Percentiles rank a stretch among this genome's conserved stretches.
These are phyloP conservation scores for Syncephalastrum monosporum DNA, from an alignment of 371 early-diverging fungal genomes.

Conservation along the genomic window DNA sequence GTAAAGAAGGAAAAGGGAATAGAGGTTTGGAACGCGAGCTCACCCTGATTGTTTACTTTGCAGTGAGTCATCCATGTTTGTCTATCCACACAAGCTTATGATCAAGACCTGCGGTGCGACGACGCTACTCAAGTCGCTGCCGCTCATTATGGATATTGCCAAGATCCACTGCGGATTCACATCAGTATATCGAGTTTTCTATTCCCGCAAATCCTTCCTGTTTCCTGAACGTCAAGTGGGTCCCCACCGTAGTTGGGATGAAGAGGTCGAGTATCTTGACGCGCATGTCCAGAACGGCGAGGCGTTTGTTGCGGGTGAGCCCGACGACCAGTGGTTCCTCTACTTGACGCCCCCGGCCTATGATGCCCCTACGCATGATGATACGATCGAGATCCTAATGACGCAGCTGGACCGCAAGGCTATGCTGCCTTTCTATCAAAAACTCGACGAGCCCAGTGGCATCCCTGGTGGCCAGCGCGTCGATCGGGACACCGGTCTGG, in stretches of 20 bases:
- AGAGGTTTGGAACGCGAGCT: conserved; percentile 3
- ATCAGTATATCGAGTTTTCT: conserved; percentile 78
- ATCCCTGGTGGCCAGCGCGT: conserved; percentile 61
- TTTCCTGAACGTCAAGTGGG: conserved; percentile 87
- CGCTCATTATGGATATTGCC: conserved; percentile 82
- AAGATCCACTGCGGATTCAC: conserved; percentile 58
- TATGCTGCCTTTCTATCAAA: conserved; percentile 69
- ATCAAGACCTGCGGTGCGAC: conserved; percentile 96
- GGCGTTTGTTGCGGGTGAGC: conserved; percentile 88
- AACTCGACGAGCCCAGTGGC: conserved; percentile 48
- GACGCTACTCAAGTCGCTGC: conserved; percentile 81
- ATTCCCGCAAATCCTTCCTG: conserved; percentile 92
- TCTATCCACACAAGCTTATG: conserved; percentile 86
- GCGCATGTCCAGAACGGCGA: conserved; percentile 66
- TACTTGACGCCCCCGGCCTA: conserved; percentile 60
- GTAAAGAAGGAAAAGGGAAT: background rate
- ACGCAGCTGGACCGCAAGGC: conserved; percentile 76
- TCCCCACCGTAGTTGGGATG: conserved; percentile 86
- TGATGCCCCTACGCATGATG: conserved; percentile 55
- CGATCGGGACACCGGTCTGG: conserved; percentile 73
- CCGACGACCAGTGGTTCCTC: conserved; percentile 93
- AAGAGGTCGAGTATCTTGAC: conserved; percentile 78
- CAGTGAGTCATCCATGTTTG: conserved; percentile 92
- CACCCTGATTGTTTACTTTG: conserved; percentile 8
- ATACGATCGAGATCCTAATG: conserved; percentile 95